Conservation (phyloP, 495 filamentous ascomycete species). For the Paragyromitra xinjiangensis region DNA sequence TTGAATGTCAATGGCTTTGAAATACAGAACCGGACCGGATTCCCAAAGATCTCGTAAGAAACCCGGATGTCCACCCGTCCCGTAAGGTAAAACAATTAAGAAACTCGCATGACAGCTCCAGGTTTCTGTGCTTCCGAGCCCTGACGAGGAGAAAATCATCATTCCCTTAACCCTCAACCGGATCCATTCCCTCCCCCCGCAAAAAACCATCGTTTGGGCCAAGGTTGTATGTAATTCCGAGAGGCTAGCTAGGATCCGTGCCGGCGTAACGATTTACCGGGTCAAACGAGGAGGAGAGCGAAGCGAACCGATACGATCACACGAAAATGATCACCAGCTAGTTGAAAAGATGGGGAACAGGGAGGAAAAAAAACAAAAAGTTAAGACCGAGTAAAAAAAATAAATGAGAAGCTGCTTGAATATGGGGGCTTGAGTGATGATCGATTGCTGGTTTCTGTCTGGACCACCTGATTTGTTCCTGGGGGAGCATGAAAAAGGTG, state of each 20-base stretch:
- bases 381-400: slow-evolving; percentile 6
- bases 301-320: slow-evolving; percentile 30
- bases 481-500: slow-evolving; percentile 44
- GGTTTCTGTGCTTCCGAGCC: slow-evolving; percentile 26
- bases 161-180: slow-evolving; percentile 28
- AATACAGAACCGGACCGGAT: slow-evolving; percentile 43
- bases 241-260: slow-evolving; percentile 15
- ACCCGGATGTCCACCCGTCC: slow-evolving; percentile 38
- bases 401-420: slow-evolving; percentile 3
- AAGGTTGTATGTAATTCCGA: not conserved
- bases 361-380: slow-evolving; percentile 26
- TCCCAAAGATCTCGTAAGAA: slow-evolving; percentile 45
- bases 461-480: slow-evolving; percentile 53
- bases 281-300: slow-evolving; percentile 8
- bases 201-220: slow-evolving; percentile 9
- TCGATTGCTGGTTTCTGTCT: slow-evolving; percentile 35
- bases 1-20: slow-evolving; percentile 31
- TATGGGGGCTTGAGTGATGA: slow-evolving; percentile 37
- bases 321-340: slow-evolving; percentile 46
- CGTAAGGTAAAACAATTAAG: slow-evolving; percentile 25
- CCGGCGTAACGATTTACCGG: slow-evolving; percentile 36
- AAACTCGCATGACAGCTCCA: slow-evolving; percentile 30
- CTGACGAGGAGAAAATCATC: slow-evolving; percentile 20
- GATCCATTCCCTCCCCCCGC: slow-evolving; percentile 29
- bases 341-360: slow-evolving; percentile 37